Evolutionary conservation across 2,329 filamentous ascomycete species (phyloP).

Genomic region (Claviceps citrina): DNA sequence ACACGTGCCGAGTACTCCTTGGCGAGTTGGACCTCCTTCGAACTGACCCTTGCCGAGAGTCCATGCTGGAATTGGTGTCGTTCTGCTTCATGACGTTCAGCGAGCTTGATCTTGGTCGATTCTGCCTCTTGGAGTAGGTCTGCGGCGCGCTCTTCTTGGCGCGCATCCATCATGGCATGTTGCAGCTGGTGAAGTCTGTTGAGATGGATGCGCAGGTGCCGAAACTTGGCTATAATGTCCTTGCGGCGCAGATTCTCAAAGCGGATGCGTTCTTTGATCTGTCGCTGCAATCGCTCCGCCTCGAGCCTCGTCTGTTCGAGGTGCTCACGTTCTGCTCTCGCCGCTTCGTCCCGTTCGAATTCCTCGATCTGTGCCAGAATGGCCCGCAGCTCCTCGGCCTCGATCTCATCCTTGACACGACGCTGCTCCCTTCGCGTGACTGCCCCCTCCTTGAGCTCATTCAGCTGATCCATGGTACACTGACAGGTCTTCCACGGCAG

Average conservation of each 20-base stretch:
- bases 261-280: slow-evolving; percentile 23
- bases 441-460: slow-evolving; percentile 23
- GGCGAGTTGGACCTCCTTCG: slow-evolving; percentile 20
- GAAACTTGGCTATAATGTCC: slow-evolving; percentile 24
- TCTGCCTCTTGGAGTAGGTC: slow-evolving; percentile 13
- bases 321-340: slow-evolving; percentile 23
- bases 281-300: slow-evolving; percentile 21
- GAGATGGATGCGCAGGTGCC: slow-evolving; percentile 21
- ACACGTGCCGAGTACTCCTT: slow-evolving; percentile 27
- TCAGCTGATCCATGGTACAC: slow-evolving; percentile 39
- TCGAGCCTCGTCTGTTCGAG: slow-evolving; percentile 23
- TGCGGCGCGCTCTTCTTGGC: slow-evolving; percentile 23
- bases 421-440: slow-evolving; percentile 20
- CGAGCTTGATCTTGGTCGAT: slow-evolving; percentile 15
- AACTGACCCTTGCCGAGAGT: slow-evolving; percentile 16
- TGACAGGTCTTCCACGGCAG: slow-evolving; percentile 56
- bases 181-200: slow-evolving; percentile 28
- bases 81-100: slow-evolving; percentile 19
- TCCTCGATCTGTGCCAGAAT: slow-evolving; percentile 32
- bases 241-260: slow-evolving; percentile 26
- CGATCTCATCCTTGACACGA: slow-evolving; percentile 18
- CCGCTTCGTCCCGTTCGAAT: slow-evolving; percentile 30
- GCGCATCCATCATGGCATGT: slow-evolving; percentile 19
- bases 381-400: slow-evolving; percentile 21
- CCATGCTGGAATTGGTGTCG: slow-evolving; percentile 14